Evolutionary conservation across 768 basidiomycete genomes (phyloP).

Genomic region (Suillus variegatus): DNA sequence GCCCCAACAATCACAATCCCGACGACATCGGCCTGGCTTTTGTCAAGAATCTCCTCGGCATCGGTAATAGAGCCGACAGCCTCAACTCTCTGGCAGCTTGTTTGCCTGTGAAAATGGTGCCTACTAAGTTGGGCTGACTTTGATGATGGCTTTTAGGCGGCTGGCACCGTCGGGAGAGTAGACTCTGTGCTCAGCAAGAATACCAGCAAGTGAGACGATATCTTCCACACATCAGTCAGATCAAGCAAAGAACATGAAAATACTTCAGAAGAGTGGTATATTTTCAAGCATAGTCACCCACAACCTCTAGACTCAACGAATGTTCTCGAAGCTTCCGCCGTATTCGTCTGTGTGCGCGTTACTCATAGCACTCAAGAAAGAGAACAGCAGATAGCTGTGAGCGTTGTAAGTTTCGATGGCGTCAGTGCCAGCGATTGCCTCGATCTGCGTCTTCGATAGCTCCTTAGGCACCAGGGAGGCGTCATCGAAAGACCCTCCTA

Average conservation of each 20-base stretch:
- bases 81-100: conserved; percentile 39
- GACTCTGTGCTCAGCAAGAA: conserved; percentile 38
- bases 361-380: conserved; percentile 73
- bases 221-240: conserved; percentile 47
- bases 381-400: conserved; percentile 62
- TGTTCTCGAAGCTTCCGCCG: conserved; percentile 72
- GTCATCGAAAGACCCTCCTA: conserved; percentile 59
- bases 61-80: conserved; percentile 31
- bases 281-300: conserved; percentile 53
- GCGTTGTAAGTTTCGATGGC: conserved; percentile 75
- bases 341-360: conserved; percentile 72
- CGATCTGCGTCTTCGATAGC: conserved; percentile 56
- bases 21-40: conserved; percentile 24
- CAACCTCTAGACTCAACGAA: conserved; percentile 63
- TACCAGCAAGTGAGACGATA: conserved; percentile 55
- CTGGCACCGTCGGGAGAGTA: conserved; percentile 78
- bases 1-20: no score
- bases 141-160: conserved; percentile 36
- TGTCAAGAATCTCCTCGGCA: conserved; percentile 44
- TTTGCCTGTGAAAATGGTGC: conserved; percentile 58
- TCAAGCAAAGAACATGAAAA: not conserved
- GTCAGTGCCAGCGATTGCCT: conserved; percentile 59
- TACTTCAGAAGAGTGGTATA: conserved; percentile 77
- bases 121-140: conserved; percentile 40
- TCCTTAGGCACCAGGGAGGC: conserved; percentile 57